Conservation (phyloP, 495 filamentous ascomycete species). For the Cercophora sp. region DNA sequence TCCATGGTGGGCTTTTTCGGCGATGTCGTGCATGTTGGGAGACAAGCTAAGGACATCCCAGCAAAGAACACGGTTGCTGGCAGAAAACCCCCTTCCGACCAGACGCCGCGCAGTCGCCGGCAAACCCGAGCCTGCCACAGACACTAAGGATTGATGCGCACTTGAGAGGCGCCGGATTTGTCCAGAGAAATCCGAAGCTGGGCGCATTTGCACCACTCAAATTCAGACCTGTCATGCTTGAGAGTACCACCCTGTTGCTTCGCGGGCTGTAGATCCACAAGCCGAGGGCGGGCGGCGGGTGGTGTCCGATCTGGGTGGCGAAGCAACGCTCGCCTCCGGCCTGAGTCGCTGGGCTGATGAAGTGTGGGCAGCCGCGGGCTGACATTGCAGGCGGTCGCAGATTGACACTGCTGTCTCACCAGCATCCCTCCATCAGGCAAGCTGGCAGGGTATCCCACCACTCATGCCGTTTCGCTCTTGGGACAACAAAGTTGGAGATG, state of each 20-base stretch:
- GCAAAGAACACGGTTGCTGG: conserved; percentile 7
- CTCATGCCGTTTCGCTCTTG: too few relatives aligned
- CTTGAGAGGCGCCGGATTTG: too few relatives aligned
- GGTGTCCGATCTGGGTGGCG: conserved; percentile 8
- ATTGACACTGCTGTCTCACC: conserved; percentile 9
- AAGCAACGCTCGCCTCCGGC: conserved; percentile 5
- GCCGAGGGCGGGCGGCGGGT: background rate
- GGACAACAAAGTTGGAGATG: too few relatives aligned
- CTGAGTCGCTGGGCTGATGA: conserved; percentile 3
- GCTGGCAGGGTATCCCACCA: too few relatives aligned
- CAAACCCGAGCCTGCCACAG: conserved; percentile 3
- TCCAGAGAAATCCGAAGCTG: background rate
- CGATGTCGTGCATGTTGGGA: conserved; percentile 11
- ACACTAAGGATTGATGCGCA: background rate
- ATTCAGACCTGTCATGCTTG: conserved; percentile 3
- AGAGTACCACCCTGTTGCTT: too few relatives aligned
- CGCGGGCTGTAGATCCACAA: too few relatives aligned
- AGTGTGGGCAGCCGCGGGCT: conserved; percentile 7
- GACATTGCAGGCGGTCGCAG: conserved; percentile 4
- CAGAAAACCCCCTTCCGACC: background rate
- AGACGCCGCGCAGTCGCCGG: background rate
- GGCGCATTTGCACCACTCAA: conserved; percentile 3
- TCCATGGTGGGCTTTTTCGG: too few relatives aligned
- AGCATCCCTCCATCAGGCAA: too few relatives aligned
- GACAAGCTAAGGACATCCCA: conserved; percentile 6